Percentiles rank a stretch among this genome's conserved stretches.
Evolutionary conservation across 2,329 filamentous ascomycete genomes (phyloP).

Genomic region (Hymenoscyphus fraxineus): DNA sequence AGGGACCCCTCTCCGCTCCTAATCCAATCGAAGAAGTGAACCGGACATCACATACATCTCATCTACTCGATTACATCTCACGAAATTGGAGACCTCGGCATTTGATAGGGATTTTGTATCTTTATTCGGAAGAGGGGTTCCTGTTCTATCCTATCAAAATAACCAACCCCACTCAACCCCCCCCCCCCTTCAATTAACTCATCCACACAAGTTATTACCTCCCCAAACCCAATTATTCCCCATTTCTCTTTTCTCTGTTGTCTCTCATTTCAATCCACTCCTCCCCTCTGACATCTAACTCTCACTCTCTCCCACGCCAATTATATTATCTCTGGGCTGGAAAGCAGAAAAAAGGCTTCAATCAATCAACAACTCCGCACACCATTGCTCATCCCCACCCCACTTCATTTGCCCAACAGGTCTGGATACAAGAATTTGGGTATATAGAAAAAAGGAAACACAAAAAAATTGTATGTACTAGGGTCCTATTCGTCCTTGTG

Average conservation of each 20-base stretch:
- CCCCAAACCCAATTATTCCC: not conserved
- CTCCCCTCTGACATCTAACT: not conserved
- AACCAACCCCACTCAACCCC: not conserved
- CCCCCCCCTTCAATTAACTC: not conserved
- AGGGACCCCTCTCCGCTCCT: no score
- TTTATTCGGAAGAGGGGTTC: not conserved
- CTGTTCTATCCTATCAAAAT: not conserved
- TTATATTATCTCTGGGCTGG: not conserved
- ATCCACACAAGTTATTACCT: not conserved
- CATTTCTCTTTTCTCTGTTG: not conserved
- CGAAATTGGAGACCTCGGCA: not conserved
- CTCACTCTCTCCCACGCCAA: not conserved
- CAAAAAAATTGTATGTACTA: slow-evolving; percentile 13
- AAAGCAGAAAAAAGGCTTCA: not conserved
- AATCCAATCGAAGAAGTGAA: no score
- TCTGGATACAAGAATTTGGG: slow-evolving; percentile 32
- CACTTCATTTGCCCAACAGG: slow-evolving; percentile 12
- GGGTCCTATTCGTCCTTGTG: not conserved
- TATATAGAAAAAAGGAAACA: slow-evolving; percentile 31
- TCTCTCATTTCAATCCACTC: not conserved
- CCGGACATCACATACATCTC: no score
- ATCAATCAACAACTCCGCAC: not conserved
- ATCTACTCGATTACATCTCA: no score
- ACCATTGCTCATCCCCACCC: slow-evolving; percentile 1
- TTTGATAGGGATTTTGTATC: not conserved